Conservation (phyloP, 1,284 basidiomycete genomes). For the Takashimella koratensis region DNA sequence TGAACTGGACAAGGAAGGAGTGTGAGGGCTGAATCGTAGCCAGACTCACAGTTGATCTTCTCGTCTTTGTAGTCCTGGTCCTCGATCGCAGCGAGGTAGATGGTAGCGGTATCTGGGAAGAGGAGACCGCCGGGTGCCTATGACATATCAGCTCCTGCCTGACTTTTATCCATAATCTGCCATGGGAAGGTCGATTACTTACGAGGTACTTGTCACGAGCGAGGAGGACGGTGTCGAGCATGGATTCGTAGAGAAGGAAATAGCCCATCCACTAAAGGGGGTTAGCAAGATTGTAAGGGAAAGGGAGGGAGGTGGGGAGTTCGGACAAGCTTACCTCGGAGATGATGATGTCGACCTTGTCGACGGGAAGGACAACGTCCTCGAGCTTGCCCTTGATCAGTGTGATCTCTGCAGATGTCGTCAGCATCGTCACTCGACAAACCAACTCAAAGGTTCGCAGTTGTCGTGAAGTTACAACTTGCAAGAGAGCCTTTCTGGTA, state of each 20-base stretch:
- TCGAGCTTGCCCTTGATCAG: constrained; percentile 98
- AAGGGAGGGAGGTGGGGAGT: not conserved
- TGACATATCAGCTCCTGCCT: not conserved
- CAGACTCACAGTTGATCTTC: constrained; percentile 93
- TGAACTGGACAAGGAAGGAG: not conserved
- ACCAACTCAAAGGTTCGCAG: too few species aligned
- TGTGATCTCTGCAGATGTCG: constrained; percentile 67
- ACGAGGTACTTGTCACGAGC: constrained; percentile 93
- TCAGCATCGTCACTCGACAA: too few species aligned
- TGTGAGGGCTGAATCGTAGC: too few species aligned
- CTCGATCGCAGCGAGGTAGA: constrained; percentile 96
- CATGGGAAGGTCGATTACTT: constrained; percentile 7
- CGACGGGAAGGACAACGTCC: constrained; percentile 76
- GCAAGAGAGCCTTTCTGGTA: not conserved
- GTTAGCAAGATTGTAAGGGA: not conserved
- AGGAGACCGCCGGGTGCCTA: constrained; percentile 78
- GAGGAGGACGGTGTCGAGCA: constrained; percentile 96
- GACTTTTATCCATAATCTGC: not conserved
- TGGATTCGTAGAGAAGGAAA: constrained; percentile 85
- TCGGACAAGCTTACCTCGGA: constrained; percentile 65
- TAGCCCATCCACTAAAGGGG: constrained; percentile 52
- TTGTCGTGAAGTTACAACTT: too few species aligned
- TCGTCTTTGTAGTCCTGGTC: constrained; percentile 99
- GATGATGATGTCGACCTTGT: constrained; percentile 96
- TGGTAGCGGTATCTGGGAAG: constrained; percentile 91